phyloP scores from a whole-genome alignment of 1,284 basidiomycete species.

The Boletus albobrunnescens region DNA sequence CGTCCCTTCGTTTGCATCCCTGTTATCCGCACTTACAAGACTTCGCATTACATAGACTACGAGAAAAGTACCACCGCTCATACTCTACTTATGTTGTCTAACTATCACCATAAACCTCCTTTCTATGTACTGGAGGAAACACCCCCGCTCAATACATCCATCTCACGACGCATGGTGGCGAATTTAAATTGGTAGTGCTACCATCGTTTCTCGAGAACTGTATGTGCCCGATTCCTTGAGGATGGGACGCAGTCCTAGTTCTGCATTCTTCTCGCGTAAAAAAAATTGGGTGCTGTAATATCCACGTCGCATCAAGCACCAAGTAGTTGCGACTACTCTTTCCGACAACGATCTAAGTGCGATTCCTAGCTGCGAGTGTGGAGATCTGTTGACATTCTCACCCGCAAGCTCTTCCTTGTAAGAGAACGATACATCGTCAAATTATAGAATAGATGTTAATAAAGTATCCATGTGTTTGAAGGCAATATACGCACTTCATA shows the following conservation, averaged over 20 bases:
- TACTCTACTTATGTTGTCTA: constrained; percentile 26
- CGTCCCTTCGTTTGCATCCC: constrained; percentile 29
- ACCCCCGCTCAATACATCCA: constrained; percentile 26
- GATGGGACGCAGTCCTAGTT: too few species aligned
- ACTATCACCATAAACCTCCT: constrained; percentile 13
- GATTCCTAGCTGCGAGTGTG: background rate
- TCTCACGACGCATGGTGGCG: background rate
- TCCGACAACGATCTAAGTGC: background rate
- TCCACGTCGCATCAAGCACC: too few species aligned
- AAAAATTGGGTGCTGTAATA: too few species aligned
- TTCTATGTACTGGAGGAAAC: constrained; percentile 17
- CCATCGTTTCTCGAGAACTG: too few species aligned
- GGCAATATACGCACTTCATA: background rate
- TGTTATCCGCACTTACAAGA: constrained; percentile 9
- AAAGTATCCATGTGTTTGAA: background rate
- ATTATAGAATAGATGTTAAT: background rate
- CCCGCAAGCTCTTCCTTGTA: background rate
- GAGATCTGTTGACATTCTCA: background rate
- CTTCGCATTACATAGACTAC: constrained; percentile 28
- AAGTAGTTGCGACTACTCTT: too few species aligned
- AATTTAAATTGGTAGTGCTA: too few species aligned
- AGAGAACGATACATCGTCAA: background rate
- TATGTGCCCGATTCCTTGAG: too few species aligned
- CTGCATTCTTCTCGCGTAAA: too few species aligned
- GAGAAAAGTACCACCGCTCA: constrained; percentile 30